phyloP scores from a whole-genome alignment of 768 basidiomycete genomes.

The Pisolithus microcarpus region DNA sequence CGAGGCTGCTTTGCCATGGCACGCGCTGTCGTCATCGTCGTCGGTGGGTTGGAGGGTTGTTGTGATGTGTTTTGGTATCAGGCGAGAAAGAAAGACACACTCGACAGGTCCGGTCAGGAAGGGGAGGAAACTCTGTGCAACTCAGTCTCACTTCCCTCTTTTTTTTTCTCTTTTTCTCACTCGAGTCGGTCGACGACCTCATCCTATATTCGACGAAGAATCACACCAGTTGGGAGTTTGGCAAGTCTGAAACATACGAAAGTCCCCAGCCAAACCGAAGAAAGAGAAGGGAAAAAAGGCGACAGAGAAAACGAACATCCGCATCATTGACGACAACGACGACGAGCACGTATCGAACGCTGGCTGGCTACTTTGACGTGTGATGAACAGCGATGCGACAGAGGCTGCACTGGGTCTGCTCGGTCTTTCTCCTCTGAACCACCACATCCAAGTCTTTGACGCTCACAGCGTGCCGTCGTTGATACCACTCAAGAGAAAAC shows the following conservation, averaged over 20 bases:
- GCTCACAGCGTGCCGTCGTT: slow-evolving; percentile 11
- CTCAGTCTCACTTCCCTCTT: neutral
- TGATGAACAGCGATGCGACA: slow-evolving; percentile 49
- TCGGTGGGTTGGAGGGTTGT: too few species aligned
- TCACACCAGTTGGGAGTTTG: too few species aligned
- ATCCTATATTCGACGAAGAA: too few species aligned
- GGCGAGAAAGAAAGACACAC: too few species aligned
- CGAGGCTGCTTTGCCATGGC: too few species aligned
- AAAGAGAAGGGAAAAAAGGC: neutral
- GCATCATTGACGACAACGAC: neutral
- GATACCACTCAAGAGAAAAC: slow-evolving; percentile 39
- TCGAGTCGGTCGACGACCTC: too few species aligned
- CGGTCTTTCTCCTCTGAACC: slow-evolving; percentile 35
- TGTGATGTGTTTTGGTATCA: too few species aligned
- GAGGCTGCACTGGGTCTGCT: slow-evolving; percentile 55
- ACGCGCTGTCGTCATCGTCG: too few species aligned
- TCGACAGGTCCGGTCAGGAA: too few species aligned
- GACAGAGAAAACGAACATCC: neutral
- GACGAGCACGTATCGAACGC: slow-evolving; percentile 3
- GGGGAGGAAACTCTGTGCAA: too few species aligned
- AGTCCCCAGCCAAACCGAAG: too few species aligned
- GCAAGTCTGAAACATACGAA: too few species aligned
- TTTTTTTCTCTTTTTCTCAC: neutral
- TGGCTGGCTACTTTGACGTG: slow-evolving; percentile 8
- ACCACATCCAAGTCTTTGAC: neutral